Base-by-base conservation (phyloP, 768 basidiomycete genomes). In the Leccinum disarticulatum region DNA sequence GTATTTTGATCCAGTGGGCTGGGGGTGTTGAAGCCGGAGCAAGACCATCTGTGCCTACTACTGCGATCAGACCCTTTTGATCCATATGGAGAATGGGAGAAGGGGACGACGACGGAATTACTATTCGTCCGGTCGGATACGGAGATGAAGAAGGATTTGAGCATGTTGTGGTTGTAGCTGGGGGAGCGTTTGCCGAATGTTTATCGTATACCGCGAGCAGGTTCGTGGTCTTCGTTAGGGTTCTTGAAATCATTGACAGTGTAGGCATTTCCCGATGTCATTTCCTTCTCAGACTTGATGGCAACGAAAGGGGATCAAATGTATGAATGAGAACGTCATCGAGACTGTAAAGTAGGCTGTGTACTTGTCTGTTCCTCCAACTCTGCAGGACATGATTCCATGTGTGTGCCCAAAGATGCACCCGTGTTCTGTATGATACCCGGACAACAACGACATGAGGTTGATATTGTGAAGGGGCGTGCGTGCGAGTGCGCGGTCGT, bases 1-100 rank as follows among this genome's bases (percentile, higher is more conserved):
- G 72, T 74, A 72, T 31, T 72, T 74, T 55, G 70, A 74, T 52
- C 66, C 15, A 72, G 56, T 19, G 70, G 70, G 5, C 1, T 64
- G 22, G 70, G 70, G 0, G 52, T 66, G 13, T 55, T 72, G 61
- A 60, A 30, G 22, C 66, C 68, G 0, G 47, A 52, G 52, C 70
- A 70, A 48, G 66, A 74, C 33, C 71, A 74, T 54, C 48, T 72
- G 56, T 74, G 72, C 33, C 59, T 72, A 54, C 50, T 72, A 3
- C 43, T 72, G 19, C 70, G 41, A 36, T 65, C 68, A 1, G 72
- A 74, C 19, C 70, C 70, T n/a, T 67, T 66, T 25, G 68, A 72
- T 17, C 70, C 66, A 14, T 66, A 62, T 14, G 68, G 63, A 8
- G 66, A 70, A 30, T 64, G 48, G 70, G 64, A 70, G 51, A 74